phyloP scores from a whole-genome alignment of 371 early-diverging fungal species.

The Mortierella sp. region DNA sequence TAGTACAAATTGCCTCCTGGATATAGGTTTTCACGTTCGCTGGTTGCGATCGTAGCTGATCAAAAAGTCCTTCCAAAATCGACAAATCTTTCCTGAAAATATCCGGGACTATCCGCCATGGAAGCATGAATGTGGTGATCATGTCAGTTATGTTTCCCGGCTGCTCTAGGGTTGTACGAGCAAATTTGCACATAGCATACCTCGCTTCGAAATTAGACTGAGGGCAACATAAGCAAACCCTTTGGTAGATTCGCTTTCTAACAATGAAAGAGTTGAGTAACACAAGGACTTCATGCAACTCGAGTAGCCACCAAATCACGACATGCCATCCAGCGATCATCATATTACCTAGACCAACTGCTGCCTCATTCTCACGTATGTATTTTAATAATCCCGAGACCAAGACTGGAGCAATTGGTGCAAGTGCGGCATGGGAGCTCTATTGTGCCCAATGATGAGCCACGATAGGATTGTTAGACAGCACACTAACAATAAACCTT shows the following conservation, averaged over 20 bases:
- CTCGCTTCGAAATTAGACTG: constrained; percentile 80
- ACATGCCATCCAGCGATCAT: too few relatives aligned
- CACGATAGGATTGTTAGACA: not conserved
- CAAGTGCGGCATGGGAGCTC: constrained; percentile 61
- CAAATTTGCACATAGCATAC: constrained; percentile 47
- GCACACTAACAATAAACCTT: not conserved
- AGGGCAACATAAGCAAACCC: constrained; percentile 88
- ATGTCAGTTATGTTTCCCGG: too few relatives aligned
- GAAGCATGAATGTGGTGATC: not conserved
- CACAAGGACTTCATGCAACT: too few relatives aligned
- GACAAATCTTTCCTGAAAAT: constrained; percentile 68
- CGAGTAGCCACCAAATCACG: too few relatives aligned
- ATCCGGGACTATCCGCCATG: constrained; percentile 64
- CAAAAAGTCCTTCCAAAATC: constrained; percentile 76
- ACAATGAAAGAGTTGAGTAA: too few relatives aligned
- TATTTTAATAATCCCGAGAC: constrained; percentile 79
- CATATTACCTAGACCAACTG: constrained; percentile 55
- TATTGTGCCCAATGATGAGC: not conserved
- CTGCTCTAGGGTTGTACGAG: not conserved
- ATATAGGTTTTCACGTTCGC: constrained; percentile 78
- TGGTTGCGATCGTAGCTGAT: constrained; percentile 70
- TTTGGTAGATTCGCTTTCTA: constrained; percentile 76
- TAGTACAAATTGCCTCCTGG: constrained; percentile 83
- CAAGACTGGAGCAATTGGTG: constrained; percentile 74
- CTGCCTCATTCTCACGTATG: constrained; percentile 65